phyloP scores from a whole-genome alignment of 2,329 filamentous ascomycete genomes.

The Aspergillus piperis region DNA sequence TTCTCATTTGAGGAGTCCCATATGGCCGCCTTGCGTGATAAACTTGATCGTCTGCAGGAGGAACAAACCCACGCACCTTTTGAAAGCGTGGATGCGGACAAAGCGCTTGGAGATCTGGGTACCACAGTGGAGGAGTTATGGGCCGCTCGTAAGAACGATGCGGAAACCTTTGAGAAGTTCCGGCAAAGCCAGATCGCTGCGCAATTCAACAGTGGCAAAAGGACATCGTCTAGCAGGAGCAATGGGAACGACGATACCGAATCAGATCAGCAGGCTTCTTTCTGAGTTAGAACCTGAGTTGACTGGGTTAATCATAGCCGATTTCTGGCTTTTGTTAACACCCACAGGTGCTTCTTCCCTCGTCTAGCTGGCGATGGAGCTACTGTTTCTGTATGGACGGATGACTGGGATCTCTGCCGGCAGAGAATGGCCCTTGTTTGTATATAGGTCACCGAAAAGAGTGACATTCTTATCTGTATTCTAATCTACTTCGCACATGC shows the following conservation, averaged over 20 bases:
- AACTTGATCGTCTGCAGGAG: slow-evolving; percentile 46
- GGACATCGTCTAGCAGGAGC: slow-evolving; percentile 18
- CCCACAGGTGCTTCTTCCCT: no score
- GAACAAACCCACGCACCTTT: slow-evolving; percentile 45
- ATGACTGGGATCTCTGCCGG: not conserved
- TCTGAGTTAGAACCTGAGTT: not conserved
- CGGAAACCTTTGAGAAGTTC: slow-evolving; percentile 47
- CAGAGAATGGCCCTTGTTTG: not conserved
- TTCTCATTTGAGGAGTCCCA: slow-evolving; percentile 43
- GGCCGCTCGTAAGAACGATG: slow-evolving; percentile 44
- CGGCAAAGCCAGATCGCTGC: slow-evolving; percentile 50
- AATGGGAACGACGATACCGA: slow-evolving; percentile 3
- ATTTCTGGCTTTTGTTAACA: no score
- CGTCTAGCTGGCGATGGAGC: no score
- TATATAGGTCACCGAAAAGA: not conserved
- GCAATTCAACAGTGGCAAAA: slow-evolving; percentile 45
- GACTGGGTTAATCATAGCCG: no score
- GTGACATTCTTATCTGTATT: slow-evolving; percentile 1
- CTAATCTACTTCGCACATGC: not conserved
- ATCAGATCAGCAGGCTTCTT: slow-evolving; percentile 5
- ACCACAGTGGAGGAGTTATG: slow-evolving; percentile 49
- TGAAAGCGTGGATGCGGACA: slow-evolving; percentile 41
- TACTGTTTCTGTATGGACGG: not conserved
- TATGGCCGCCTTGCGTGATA: slow-evolving; percentile 48
- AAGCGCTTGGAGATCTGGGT: slow-evolving; percentile 46